These are phyloP conservation scores for Lachnellula suecica DNA, from an alignment of 2,329 filamentous ascomycete species.

Conservation along the genomic window DNA sequence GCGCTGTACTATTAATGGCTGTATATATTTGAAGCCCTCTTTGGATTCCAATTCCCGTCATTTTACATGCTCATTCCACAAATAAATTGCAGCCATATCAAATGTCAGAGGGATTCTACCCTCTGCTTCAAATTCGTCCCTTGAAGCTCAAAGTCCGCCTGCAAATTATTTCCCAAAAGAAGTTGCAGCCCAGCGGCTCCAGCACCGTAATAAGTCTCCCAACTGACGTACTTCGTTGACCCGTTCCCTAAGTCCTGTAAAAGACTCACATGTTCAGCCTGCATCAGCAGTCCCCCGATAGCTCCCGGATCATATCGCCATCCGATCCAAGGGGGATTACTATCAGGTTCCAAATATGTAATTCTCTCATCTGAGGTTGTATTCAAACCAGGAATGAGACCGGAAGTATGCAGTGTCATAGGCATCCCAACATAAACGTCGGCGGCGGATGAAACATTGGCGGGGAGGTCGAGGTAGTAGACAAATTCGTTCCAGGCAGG, in stretches of 20 bases:
- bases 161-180: constrained; percentile 5
- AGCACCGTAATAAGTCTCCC: constrained; percentile 15
- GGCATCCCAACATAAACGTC: constrained; percentile 14
- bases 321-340: constrained; percentile 1
- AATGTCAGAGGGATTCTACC: too few relatives aligned
- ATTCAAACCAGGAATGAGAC: constrained; percentile 5
- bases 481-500: constrained; percentile 15
- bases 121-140: constrained; percentile 9
- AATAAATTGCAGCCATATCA: too few relatives aligned
- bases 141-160: constrained; percentile 10
- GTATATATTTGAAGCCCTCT: too few relatives aligned
- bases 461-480: constrained; percentile 9
- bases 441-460: constrained; percentile 3
- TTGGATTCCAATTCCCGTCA: too few relatives aligned
- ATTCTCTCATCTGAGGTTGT: constrained; percentile 10
- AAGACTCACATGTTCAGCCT: constrained; percentile 14
- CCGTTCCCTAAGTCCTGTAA: constrained; percentile 6
- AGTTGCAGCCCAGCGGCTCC: neutral
- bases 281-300: constrained; percentile 2
- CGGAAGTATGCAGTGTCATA: constrained; percentile 11
- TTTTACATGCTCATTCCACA: too few relatives aligned
- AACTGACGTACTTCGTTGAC: constrained; percentile 10
- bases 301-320: constrained; percentile 3
- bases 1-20: too few relatives aligned
- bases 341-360: constrained; percentile 8